phyloP scores from a whole-genome alignment of 2,329 filamentous ascomycete genomes.

The Trematosphaeria pertusa region DNA sequence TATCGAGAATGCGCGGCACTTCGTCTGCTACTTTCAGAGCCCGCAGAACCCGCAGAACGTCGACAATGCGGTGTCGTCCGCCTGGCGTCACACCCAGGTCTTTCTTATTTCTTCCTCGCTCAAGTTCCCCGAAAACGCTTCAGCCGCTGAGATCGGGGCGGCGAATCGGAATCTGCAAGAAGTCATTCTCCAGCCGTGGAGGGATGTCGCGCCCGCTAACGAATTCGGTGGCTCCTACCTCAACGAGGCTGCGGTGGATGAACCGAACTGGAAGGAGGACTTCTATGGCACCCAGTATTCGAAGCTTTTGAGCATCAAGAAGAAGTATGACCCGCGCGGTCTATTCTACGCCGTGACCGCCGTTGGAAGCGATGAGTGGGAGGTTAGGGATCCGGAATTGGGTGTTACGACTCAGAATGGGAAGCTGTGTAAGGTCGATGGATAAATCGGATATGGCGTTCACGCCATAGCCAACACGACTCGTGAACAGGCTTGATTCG shows the following conservation, averaged over 20 bases:
- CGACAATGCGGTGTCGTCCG: slow-evolving; percentile 35
- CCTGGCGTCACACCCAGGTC: slow-evolving; percentile 33
- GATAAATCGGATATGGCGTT: too few relatives aligned
- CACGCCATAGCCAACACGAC: too few relatives aligned
- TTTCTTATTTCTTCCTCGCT: too few relatives aligned
- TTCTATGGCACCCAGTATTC: slow-evolving; percentile 40
- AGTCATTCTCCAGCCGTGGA: slow-evolving; percentile 24
- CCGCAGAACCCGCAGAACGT: slow-evolving; percentile 21
- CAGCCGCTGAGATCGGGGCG: slow-evolving; percentile 14
- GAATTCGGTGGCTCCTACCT: slow-evolving; percentile 33
- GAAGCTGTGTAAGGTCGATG: too few relatives aligned
- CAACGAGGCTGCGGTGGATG: slow-evolving; percentile 35
- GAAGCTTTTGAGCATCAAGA: slow-evolving; percentile 31
- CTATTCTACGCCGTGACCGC: slow-evolving; percentile 35
- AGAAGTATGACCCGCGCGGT: slow-evolving; percentile 30
- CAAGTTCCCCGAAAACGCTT: slow-evolving; percentile 24
- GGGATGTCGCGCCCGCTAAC: slow-evolving; percentile 28
- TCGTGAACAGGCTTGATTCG: too few relatives aligned
- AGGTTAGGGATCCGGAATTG: slow-evolving; percentile 28
- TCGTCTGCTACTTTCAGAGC: slow-evolving; percentile 30
- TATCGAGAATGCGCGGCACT: slow-evolving; percentile 19
- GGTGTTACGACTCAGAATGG: slow-evolving; percentile 32
- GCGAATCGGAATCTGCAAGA: slow-evolving; percentile 20
- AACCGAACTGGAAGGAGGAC: slow-evolving; percentile 33
- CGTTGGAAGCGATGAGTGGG: slow-evolving; percentile 34